These are phyloP conservation scores for Dissophora globulifera DNA, from an alignment of 192 early-diverging fungal genomes.

Conservation along the genomic window DNA sequence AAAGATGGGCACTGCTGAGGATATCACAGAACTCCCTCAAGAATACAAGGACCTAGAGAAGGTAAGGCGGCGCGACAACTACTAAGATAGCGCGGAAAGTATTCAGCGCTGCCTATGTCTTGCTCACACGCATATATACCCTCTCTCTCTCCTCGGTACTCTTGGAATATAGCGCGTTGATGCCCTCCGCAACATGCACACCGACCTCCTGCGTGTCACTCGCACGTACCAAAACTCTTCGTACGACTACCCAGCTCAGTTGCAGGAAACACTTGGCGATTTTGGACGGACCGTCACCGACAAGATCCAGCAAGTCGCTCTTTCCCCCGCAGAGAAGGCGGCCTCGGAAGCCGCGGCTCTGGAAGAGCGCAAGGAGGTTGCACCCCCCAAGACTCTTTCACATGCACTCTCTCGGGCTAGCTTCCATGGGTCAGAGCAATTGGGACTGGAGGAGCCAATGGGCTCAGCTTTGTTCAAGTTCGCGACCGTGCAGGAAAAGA, in stretches of 20 bases:
- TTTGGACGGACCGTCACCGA: slow-evolving; percentile 75
- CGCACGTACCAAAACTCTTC: slow-evolving; percentile 78
- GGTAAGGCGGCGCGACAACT: slow-evolving; percentile 59
- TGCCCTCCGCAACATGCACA: slow-evolving; percentile 74
- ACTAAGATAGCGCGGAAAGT: too few relatives aligned
- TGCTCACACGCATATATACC: not conserved
- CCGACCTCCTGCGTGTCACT: slow-evolving; percentile 76
- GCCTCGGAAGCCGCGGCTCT: slow-evolving; percentile 44
- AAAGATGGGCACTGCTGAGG: slow-evolving; percentile 79
- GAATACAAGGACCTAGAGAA: slow-evolving; percentile 94
- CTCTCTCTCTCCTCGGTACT: not conserved
- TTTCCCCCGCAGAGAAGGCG: slow-evolving; percentile 65
- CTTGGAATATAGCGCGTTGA: slow-evolving; percentile 80
- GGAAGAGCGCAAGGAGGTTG: slow-evolving; percentile 35
- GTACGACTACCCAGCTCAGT: slow-evolving; percentile 79
- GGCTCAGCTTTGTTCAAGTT: slow-evolving; percentile 90
- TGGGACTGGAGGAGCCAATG: slow-evolving; percentile 86
- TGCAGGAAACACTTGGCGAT: slow-evolving; percentile 77
- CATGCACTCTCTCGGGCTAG: slow-evolving; percentile 84
- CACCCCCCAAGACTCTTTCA: slow-evolving; percentile 67
- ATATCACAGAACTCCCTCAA: slow-evolving; percentile 91
- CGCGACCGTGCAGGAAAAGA: slow-evolving; percentile 83
- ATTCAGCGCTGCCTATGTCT: too few relatives aligned
- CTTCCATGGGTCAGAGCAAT: slow-evolving; percentile 68
- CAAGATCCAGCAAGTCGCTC: slow-evolving; percentile 67